Base-by-base conservation (phyloP, 2,329 filamentous ascomycete species). In the Scedosporium apiospermum region DNA sequence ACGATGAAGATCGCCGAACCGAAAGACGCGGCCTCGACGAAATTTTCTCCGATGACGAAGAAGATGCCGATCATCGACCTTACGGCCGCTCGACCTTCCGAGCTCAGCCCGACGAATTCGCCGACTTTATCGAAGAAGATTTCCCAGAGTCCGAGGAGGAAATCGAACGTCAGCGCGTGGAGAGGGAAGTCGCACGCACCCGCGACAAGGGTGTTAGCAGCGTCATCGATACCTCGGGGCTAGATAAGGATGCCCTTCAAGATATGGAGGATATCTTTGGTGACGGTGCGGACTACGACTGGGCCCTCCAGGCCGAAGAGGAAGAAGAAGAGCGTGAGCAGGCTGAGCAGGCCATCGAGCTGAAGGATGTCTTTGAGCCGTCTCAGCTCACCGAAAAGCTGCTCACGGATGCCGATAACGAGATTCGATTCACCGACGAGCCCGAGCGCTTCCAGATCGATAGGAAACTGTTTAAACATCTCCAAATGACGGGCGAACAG, bases 351-450 rank as follows among this genome's bases (percentile, higher is more conserved):
- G 88, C 88, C 55, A 85, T 98, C 51, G 91, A 97, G 74, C 84
- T 99, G 65, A 97, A 98, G 77, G 93, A 99, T 72, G 93, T 99
- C 60, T 99, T 99, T 70, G 95, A 99, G 75, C 95, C 95, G 0
- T 96, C 93, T 2, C 92, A 99, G 73, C 83, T 99, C 46, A 88
- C 89, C 63, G 95, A 99, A 76, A 93, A 91, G 76, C 89, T 98
- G 73, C 84, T 99, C 68, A 99, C 95, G 7, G 95, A 98, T 63
- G 92, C 93, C 66, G 95, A 99, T 73, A 96, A 98, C 73, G 79
- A 86, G 63, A 97, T 99, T 67, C 90, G 95, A 58, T 86, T 88
- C 70, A 87, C 85, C 21, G 95, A 99, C 72, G 88, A 96, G 67
- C 95, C 95, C 1, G 95, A 99, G 75, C 88, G 95, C 69, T 93